phyloP scores from a whole-genome alignment of 371 early-diverging fungal species.

The Mortierella sp. region DNA sequence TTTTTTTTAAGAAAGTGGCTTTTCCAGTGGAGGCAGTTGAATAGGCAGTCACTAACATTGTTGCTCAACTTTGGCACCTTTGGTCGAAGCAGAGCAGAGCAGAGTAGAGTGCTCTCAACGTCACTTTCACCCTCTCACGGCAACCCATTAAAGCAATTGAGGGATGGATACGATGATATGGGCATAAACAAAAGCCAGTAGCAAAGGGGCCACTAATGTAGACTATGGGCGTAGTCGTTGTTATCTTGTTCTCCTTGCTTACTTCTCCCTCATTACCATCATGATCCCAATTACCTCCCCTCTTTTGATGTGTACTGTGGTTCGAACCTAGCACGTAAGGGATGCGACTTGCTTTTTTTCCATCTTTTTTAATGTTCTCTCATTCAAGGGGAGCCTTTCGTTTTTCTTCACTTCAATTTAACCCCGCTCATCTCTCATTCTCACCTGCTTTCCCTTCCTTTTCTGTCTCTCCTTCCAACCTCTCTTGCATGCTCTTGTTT shows the following conservation, averaged over 20 bases:
- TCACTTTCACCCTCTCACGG: slow-evolving; percentile 3
- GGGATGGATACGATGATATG: not conserved
- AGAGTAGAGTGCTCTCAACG: not conserved
- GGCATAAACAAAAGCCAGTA: not conserved
- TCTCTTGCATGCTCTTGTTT: not conserved
- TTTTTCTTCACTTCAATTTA: slow-evolving; percentile 1
- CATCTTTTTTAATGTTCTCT: not conserved
- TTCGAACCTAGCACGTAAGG: not conserved
- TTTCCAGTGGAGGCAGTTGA: not conserved
- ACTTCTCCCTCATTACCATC: not conserved
- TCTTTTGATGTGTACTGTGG: not conserved
- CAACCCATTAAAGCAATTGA: not conserved
- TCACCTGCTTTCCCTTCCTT: slow-evolving; percentile 2
- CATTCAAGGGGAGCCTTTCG: not conserved
- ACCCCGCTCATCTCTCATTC: not conserved
- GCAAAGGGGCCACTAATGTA: not conserved
- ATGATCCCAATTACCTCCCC: not conserved
- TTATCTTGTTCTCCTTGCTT: not conserved
- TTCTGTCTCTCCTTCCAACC: slow-evolving; percentile 2
- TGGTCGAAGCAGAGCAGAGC: too few species aligned
- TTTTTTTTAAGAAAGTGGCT: slow-evolving; percentile 18
- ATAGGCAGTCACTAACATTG: slow-evolving; percentile 4
- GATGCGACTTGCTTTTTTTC: not conserved
- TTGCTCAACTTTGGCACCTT: too few species aligned
- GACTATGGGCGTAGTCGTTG: not conserved